Evolutionary conservation across 2,329 filamentous ascomycete genomes (phyloP), one percentile per base, ranked within the genome.

Genomic region (Colletotrichum sidae): DNA sequence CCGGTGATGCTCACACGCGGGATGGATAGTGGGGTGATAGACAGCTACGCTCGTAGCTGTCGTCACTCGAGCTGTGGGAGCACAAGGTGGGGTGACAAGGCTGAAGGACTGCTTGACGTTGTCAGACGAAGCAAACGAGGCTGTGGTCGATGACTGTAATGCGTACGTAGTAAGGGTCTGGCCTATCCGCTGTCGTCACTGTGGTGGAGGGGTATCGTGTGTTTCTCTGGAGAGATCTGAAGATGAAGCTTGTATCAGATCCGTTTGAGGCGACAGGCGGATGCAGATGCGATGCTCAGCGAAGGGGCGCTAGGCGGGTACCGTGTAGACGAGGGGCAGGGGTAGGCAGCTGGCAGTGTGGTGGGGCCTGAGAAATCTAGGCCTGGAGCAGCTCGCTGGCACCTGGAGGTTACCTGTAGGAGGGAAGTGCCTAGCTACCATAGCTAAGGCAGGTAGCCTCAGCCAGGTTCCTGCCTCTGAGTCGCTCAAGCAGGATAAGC

Each of bases 211-310:
- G 25, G 35, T 34, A 17, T 57, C 34, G 58, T 51, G 34, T 63
- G 55, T 53, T 59, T 59, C 38, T 39, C 35, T 39, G 35, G 42
- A 41, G 55, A 59, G 52, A 51, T 55, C 41, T 65, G 62, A 55
- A 47, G 39, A 50, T 51, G 58, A 54, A 65, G 60, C 50, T 54
- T 71, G 71, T 73, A 52, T 73, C 72, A 73, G 67, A 67, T 67
- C 46, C 35, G 71, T 73, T 72, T 73, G 71, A 73, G 69, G 25
- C 47, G 57, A 25, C 25, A 25, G 25, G 63, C 54, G 47, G 53
- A 46, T 64, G 62, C 62, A 56, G 46, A 38, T 52, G 51, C 37
- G 39, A 46, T 39, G 25, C 25, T 25, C 25, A 4, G 25, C 25
- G 25, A 17, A 37, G 33, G 51, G 51, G 15, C 52, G 58, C 62